Conservation (phyloP, 2,329 filamentous ascomycete genomes). For the Penicillium sp. region DNA sequence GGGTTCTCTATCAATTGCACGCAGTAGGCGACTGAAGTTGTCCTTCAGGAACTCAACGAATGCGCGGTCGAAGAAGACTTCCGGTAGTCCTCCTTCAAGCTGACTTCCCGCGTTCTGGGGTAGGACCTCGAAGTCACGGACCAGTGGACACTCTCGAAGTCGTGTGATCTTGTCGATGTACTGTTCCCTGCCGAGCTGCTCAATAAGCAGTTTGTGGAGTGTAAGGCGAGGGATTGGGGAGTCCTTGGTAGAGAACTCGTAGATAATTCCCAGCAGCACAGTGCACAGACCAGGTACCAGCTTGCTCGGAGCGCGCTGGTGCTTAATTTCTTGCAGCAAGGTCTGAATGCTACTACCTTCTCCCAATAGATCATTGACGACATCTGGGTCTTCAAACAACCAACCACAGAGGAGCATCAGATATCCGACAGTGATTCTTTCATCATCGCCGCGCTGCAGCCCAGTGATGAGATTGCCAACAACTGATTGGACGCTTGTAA, state of each 20-base stretch:
- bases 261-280: conserved; percentile 81
- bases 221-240: conserved; percentile 83
- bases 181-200: conserved; percentile 78
- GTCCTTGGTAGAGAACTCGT: conserved; percentile 97
- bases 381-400: conserved; percentile 89
- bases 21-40: conserved; percentile 81
- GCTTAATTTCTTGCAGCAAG: conserved; percentile 73
- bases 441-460: conserved; percentile 73
- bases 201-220: conserved; percentile 74
- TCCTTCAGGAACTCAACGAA: conserved; percentile 97
- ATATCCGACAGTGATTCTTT: conserved; percentile 79
- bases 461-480: conserved; percentile 82
- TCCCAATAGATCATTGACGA: conserved; percentile 86
- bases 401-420: conserved; percentile 85
- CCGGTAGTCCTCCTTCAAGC: conserved; percentile 62
- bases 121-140: conserved; percentile 88
- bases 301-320: conserved; percentile 60
- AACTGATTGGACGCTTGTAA: conserved; percentile 88
- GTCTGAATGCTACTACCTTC: conserved; percentile 93
- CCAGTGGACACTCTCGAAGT: conserved; percentile 72
- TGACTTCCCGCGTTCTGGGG: conserved; percentile 65
- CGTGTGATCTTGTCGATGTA: conserved; percentile 81
- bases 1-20: conserved; percentile 88
- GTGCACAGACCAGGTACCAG: conserved; percentile 81
- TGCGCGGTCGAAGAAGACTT: conserved; percentile 79